phyloP scores from a whole-genome alignment of 129 eudicot genomes.

The Ambrosia artemisiifolia region DNA sequence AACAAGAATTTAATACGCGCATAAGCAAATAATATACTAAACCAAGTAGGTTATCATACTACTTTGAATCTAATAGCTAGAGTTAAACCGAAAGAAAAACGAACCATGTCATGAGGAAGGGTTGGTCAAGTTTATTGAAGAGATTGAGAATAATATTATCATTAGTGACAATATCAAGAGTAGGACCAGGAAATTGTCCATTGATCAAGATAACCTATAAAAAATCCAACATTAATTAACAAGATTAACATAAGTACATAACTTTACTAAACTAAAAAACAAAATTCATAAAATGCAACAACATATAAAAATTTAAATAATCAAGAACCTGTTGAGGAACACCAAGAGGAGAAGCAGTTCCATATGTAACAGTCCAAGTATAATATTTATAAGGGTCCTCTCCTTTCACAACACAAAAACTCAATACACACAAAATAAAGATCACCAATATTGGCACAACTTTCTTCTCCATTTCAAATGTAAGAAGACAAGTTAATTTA shows the following conservation, averaged over 20 bases:
- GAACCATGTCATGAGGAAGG: slow-evolving; percentile 92
- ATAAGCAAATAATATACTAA: not conserved
- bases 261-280: not conserved
- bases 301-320: not conserved
- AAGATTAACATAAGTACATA: not conserved
- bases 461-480: slow-evolving; percentile 44
- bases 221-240: slow-evolving; percentile 7
- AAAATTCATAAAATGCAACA: not conserved
- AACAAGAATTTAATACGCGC: not conserved
- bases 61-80: not conserved
- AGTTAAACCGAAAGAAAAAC: slow-evolving; percentile 23
- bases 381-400: slow-evolving; percentile 80
- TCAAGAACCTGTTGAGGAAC: slow-evolving; percentile 74
- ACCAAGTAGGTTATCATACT: not conserved
- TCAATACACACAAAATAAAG: slow-evolving; percentile 41
- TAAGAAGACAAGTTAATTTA: slow-evolving; percentile 21
- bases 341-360: slow-evolving; percentile 90
- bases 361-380: slow-evolving; percentile 95
- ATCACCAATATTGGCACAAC: slow-evolving; percentile 29
- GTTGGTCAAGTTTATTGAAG: slow-evolving; percentile 72
- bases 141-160: slow-evolving; percentile 74
- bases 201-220: slow-evolving; percentile 84
- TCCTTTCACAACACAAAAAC: slow-evolving; percentile 51
- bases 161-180: slow-evolving; percentile 71
- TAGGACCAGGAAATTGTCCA: slow-evolving; percentile 97